Percentiles rank a stretch among this genome's conserved stretches.
Evolutionary conservation across 176 grass and related monocot species (phyloP).

Genomic region (Leersia perrieri): DNA sequence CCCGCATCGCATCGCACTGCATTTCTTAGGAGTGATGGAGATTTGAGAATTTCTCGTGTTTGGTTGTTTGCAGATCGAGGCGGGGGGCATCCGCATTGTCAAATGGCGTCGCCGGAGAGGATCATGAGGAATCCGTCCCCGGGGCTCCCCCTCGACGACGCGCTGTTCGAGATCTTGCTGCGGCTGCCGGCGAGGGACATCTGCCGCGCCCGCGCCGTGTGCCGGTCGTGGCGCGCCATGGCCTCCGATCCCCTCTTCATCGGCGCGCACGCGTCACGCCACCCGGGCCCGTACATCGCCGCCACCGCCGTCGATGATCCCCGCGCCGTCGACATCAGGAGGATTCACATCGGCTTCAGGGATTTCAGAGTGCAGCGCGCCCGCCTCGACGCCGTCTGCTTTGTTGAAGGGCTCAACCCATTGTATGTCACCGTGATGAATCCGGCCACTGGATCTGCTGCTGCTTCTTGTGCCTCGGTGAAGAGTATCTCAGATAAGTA

Average conservation of each 20-base stretch:
- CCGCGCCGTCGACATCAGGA: constrained; percentile 13
- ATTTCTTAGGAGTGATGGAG: neutral
- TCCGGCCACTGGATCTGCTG: neutral
- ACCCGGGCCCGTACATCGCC: constrained; percentile 15
- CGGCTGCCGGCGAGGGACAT: constrained; percentile 22
- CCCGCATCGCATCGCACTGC: no score
- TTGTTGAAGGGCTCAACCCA: neutral
- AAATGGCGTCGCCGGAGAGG: neutral
- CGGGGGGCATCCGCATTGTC: neutral
- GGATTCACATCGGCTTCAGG: no score
- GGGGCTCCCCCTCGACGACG: constrained; percentile 19
- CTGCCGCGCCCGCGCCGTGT: constrained; percentile 24
- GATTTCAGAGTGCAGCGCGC: neutral
- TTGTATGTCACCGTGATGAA: no score
- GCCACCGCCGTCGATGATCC: no score
- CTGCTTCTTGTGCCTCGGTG: no score
- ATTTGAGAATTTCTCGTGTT: neutral
- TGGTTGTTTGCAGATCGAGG: neutral
- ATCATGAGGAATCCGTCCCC: no score
- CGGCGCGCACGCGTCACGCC: neutral
- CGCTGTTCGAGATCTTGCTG: constrained; percentile 21
- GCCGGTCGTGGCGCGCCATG: constrained; percentile 22
- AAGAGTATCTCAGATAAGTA: no score
- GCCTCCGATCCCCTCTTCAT: neutral
- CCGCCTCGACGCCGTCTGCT: constrained; percentile 11